Base-by-base conservation (phyloP, 2,329 filamentous ascomycete genomes). In the Aciculosporium take region DNA sequence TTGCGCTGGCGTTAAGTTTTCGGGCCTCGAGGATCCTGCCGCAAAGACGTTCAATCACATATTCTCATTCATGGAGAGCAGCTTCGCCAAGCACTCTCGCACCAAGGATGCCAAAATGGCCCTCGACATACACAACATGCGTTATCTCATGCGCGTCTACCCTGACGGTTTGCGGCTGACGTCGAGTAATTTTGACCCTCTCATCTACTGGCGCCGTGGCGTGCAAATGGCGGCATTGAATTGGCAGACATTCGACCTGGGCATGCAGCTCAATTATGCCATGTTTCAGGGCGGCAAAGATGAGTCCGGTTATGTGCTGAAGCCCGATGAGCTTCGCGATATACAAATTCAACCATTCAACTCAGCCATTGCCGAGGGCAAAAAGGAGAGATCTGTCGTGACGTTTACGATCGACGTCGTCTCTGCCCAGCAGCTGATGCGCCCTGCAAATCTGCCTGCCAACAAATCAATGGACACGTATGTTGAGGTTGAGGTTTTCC, bases 161-260 rank as follows among this genome's bases (percentile, higher is more conserved):
- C 91, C 91, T 6, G 83, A 85, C 41, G 80, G 76, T 29, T 79
- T 77, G 51, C 81, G 91, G 23, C 70, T 96, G 43, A 78, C 76
- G 27, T 96, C 91, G 1, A 85, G 82, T 51, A 98, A 98, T 63
- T 96, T 95, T 55, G 87, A 95, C 53, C 91, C 91, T 1, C 74
- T 94, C 48, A 79, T 81, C 47, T 94, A 91, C 57, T 98, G 91
- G 91, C 80, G 89, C 39, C 80, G 86, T 33, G 91, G 91, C 25
- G 91, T 95, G 15, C 91, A 98, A 62, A 96, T 98, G 89, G 87
- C 84, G 12, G 91, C 91, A 0, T 70, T 96, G 47, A 98, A 98
- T 63, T 96, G 91, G 89, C 91, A 98, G 63, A 96, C 88, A 0
- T 95, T 93, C 55, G 91, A 96, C 56, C 71, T 93, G 15, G 86